Conservation (phyloP, 2,329 filamentous ascomycete genomes). For the Beauveria caledonica region DNA sequence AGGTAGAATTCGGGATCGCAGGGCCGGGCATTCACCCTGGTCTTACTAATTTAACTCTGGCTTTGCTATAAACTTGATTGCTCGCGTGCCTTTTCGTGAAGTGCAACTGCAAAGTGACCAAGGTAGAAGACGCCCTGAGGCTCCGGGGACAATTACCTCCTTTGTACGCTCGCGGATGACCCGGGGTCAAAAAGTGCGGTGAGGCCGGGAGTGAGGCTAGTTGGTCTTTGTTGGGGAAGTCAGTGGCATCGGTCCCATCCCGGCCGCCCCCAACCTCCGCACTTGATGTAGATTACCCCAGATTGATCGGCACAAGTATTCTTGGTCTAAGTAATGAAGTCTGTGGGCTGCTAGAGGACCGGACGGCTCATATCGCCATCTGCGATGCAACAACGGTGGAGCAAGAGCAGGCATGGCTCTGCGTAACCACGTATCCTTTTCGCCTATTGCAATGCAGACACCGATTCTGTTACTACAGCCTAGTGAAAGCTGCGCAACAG, state of each 20-base stretch:
- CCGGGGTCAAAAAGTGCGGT: neutral
- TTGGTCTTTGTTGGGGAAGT: conserved; percentile 3
- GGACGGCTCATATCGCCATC: neutral
- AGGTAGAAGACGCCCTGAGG: neutral
- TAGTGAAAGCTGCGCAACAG: neutral
- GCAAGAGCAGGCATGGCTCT: neutral
- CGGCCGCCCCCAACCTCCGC: neutral
- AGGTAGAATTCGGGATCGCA: neutral
- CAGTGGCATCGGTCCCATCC: neutral
- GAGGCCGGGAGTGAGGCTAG: conserved; percentile 5
- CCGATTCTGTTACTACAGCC: neutral
- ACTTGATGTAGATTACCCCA: neutral
- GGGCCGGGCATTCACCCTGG: neutral
- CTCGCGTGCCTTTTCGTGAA: neutral
- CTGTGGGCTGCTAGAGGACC: neutral
- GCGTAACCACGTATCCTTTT: neutral
- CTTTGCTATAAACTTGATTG: neutral
- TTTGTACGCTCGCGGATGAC: neutral
- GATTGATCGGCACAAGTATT: neutral
- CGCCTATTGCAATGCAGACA: neutral
- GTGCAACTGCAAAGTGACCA: neutral
- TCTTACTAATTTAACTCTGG: conserved; percentile 1
- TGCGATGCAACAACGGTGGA: neutral
- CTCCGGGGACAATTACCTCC: neutral
- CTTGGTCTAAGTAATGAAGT: neutral